These are phyloP conservation scores for Aspergillus floridensis DNA, from an alignment of 2,329 filamentous ascomycete genomes.

Conservation along the genomic window DNA sequence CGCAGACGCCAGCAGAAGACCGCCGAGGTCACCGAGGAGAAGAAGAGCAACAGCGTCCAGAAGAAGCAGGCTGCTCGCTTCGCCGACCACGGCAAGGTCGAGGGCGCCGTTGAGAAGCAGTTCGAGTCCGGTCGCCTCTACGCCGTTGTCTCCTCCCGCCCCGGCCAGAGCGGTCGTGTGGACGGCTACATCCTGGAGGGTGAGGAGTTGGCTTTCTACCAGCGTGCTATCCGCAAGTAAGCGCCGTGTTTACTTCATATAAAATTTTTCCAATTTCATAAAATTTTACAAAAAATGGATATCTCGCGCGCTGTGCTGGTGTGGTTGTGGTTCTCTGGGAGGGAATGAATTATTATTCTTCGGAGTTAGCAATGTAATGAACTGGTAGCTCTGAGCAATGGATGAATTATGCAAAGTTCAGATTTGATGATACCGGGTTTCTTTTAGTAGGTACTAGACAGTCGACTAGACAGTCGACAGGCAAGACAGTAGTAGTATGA, in stretches of 20 bases:
- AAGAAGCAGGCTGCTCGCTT: conserved; percentile 93
- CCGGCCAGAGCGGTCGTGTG: conserved; percentile 92
- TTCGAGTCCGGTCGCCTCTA: conserved; percentile 98
- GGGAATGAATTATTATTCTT: background rate
- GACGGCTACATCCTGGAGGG: conserved; percentile 99
- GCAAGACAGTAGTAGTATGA: background rate
- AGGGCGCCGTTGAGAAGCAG: conserved; percentile 89
- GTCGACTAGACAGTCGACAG: too few species aligned
- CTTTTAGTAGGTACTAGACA: too few species aligned
- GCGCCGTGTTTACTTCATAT: conserved; percentile 23
- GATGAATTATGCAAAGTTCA: background rate
- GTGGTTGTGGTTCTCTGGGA: background rate
- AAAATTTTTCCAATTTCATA: conserved; percentile 22
- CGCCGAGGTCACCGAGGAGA: conserved; percentile 57
- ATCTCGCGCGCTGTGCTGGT: background rate
- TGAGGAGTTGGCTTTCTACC: conserved; percentile 99
- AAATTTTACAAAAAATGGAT: conserved; percentile 22
- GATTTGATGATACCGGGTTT: background rate
- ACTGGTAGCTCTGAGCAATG: background rate
- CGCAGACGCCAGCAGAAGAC: conserved; percentile 83
- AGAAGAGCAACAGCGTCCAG: conserved; percentile 95
- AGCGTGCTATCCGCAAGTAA: conserved; percentile 99
- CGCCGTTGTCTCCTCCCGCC: conserved; percentile 87
- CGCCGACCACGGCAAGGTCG: conserved; percentile 85
- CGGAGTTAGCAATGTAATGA: background rate